Evolutionary conservation across 352 stramenopile species (phyloP).

Genomic region (Phytophthora rubi): DNA sequence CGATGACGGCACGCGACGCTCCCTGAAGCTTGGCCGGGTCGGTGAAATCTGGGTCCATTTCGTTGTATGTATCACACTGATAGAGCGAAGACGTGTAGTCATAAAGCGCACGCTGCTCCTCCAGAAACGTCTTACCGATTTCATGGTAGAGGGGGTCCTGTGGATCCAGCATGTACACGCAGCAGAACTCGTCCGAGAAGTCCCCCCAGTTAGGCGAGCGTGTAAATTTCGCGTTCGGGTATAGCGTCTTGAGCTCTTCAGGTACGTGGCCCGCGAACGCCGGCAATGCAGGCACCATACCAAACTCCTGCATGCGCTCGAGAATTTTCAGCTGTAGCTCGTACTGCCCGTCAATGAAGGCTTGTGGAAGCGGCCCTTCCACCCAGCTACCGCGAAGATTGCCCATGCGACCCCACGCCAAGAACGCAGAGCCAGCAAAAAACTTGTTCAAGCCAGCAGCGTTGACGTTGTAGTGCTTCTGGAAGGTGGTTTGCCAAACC

Average conservation of each 20-base stretch:
- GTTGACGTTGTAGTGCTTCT: slow-evolving; percentile 78
- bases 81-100: slow-evolving; percentile 80
- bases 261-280: slow-evolving; percentile 91
- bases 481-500: slow-evolving; percentile 89
- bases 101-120: slow-evolving; percentile 68
- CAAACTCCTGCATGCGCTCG: slow-evolving; percentile 83
- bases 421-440: slow-evolving; percentile 88
- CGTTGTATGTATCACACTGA: slow-evolving; percentile 85
- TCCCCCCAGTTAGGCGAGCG: slow-evolving; percentile 81
- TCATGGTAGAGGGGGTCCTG: slow-evolving; percentile 83
- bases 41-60: slow-evolving; percentile 79
- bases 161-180: slow-evolving; percentile 84
- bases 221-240: slow-evolving; percentile 79
- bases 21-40: slow-evolving; percentile 52
- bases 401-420: slow-evolving; percentile 91
- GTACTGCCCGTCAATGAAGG: slow-evolving; percentile 87
- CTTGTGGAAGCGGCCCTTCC: slow-evolving; percentile 80
- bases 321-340: slow-evolving; percentile 83
- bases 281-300: slow-evolving; percentile 91
- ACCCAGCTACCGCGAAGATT: slow-evolving; percentile 89
- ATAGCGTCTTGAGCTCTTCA: slow-evolving; percentile 76
- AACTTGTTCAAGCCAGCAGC: slow-evolving; percentile 84
- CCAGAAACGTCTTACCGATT: slow-evolving; percentile 83
- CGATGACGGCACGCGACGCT: slow-evolving; percentile 72
- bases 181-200: slow-evolving; percentile 85